phyloP scores from a whole-genome alignment of 1,139 yeast genomes.

The Hansenula lynferdii region DNA sequence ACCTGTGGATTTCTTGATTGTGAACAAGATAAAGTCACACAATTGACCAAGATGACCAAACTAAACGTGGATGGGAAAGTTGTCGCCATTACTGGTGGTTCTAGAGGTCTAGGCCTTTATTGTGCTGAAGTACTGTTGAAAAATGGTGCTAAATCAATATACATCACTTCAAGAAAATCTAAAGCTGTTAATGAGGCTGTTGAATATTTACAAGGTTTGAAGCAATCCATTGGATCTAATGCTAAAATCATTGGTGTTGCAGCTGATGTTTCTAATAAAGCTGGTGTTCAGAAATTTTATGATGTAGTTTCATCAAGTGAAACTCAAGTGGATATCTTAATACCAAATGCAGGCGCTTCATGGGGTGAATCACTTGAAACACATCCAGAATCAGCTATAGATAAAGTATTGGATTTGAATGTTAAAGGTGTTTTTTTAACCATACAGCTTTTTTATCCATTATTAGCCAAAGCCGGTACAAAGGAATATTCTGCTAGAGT shows the following conservation, averaged over 20 bases:
- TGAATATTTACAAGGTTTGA: constrained; percentile 41
- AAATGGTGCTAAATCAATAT: constrained; percentile 61
- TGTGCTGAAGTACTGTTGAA: constrained; percentile 63
- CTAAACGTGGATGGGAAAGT: constrained; percentile 54
- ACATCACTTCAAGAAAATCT: constrained; percentile 63
- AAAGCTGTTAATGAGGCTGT: constrained; percentile 62
- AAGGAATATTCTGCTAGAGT: constrained; percentile 61
- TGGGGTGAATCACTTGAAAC: constrained; percentile 69
- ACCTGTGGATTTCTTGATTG: background rate
- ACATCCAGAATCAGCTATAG: constrained; percentile 60
- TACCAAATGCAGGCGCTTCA: constrained; percentile 79
- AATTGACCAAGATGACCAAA: constrained; percentile 12
- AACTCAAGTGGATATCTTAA: constrained; percentile 50
- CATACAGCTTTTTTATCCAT: constrained; percentile 57
- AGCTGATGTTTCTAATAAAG: constrained; percentile 52
- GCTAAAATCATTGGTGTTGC: constrained; percentile 51
- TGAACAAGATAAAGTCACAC: background rate
- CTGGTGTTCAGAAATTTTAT: constrained; percentile 44
- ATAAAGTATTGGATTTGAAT: constrained; percentile 61
- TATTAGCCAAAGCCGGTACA: constrained; percentile 52
- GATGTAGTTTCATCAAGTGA: constrained; percentile 38
- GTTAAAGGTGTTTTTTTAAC: constrained; percentile 68
- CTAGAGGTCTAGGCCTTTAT: constrained; percentile 68
- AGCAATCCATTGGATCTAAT: constrained; percentile 35
- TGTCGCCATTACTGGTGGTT: constrained; percentile 77